These are phyloP conservation scores for Hypsizygus marmoreus DNA, from an alignment of 768 basidiomycete genomes.

Conservation along the genomic window DNA sequence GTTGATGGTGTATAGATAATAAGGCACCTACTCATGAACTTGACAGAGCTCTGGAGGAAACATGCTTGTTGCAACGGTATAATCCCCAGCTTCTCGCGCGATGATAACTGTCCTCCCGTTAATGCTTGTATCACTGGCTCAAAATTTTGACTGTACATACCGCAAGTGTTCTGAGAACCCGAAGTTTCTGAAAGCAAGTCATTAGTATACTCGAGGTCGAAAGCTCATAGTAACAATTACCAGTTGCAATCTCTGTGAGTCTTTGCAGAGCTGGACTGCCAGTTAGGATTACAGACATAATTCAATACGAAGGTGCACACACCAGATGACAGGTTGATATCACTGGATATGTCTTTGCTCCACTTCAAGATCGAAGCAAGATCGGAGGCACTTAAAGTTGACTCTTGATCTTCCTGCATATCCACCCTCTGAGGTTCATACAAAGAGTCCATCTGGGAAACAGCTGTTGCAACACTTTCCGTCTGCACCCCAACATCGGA, in stretches of 20 bases:
- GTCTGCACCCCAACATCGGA: slow-evolving; percentile 70
- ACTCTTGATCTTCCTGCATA: slow-evolving; percentile 53
- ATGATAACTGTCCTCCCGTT: slow-evolving; percentile 50
- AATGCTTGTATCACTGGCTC: background rate
- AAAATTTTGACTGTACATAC: slow-evolving; percentile 25
- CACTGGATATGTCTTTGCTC: slow-evolving; percentile 75
- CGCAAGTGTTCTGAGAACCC: slow-evolving; percentile 65
- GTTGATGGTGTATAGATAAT: background rate
- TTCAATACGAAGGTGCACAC: slow-evolving; percentile 4
- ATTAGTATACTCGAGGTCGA: background rate
- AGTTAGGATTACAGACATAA: background rate
- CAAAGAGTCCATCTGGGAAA: slow-evolving; percentile 24
- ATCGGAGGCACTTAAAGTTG: slow-evolving; percentile 59
- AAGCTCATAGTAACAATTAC: slow-evolving; percentile 29
- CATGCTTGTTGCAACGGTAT: slow-evolving; percentile 70
- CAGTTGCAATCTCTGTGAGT: slow-evolving; percentile 71
- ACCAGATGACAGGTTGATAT: slow-evolving; percentile 70
- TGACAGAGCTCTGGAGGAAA: slow-evolving; percentile 58
- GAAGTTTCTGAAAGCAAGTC: slow-evolving; percentile 48
- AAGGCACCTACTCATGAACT: slow-evolving; percentile 61
- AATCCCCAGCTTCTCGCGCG: slow-evolving; percentile 69
- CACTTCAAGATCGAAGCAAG: slow-evolving; percentile 70
- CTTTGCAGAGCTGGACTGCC: slow-evolving; percentile 54
- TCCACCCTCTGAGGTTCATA: slow-evolving; percentile 34
- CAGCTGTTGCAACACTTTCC: slow-evolving; percentile 34